Evolutionary conservation across 164 flowering plant species (phyloP), one percentile per base, ranked within the genome.

Genomic region (Berberis thunbergii): DNA sequence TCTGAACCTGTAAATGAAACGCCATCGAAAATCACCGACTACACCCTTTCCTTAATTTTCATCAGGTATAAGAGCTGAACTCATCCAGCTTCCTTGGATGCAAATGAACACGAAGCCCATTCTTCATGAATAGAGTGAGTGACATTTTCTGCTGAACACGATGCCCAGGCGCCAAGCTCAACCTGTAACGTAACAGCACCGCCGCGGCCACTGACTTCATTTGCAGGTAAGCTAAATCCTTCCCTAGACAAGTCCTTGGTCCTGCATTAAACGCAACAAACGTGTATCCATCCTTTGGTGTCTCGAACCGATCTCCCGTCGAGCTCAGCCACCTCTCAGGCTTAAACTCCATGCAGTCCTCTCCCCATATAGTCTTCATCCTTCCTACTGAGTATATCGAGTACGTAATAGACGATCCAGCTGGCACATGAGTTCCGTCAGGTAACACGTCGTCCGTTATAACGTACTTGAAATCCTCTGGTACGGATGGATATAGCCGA

Each of bases 81-180:
- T 7, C 54, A 10, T 52, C 54, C 10, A 60, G 64, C 54, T 52
- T 12, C 44, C 96, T 81, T 12, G 80, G 85, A 2, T 71, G 74
- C 63, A 86, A 60, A 73, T 61, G 61, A 2, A 88, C 88, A 7
- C 69, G 72, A 41, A 91, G 84, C 42, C 97, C 97, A 49, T 86
- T 72, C 82, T 91, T 91, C 96, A 91, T 86, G 74, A 91, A 91
- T 40, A 91, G 67, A 1, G 97, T 88, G 46, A 88, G 72, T 0
- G 96, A 91, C 89, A 91, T 91, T 83, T 91, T 91, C 80, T 91
- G 97, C 78, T 82, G 78, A 46, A 88, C 96, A 8, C 75, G 78
- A 67, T 85, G 93, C 43, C 94, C 89, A n/a, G 89, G 87, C 49
- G 70, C 93, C 69, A 61, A 72, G 1, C 76, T 50, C 13, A 86